These are phyloP conservation scores for Pyrus communis DNA, from an alignment of 306 rosid genomes.

Conservation along the genomic window DNA sequence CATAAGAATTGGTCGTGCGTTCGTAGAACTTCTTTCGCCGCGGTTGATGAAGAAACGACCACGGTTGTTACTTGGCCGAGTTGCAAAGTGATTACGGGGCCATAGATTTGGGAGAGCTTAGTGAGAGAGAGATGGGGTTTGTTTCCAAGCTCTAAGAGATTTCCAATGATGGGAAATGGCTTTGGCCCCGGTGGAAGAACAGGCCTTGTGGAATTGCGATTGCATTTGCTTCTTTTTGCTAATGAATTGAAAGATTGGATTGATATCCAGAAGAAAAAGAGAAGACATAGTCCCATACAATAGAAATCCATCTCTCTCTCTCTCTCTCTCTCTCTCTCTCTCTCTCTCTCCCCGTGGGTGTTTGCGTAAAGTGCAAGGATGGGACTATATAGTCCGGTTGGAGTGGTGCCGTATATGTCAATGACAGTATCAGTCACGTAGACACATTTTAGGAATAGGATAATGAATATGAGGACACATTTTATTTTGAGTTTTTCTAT, in stretches of 20 bases:
- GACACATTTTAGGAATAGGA: too few relatives aligned
- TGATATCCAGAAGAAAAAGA: background rate
- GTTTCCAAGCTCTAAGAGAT: constrained; percentile 23
- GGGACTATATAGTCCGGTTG: too few relatives aligned
- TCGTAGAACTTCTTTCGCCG: background rate
- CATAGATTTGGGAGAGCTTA: background rate
- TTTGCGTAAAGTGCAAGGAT: too few relatives aligned
- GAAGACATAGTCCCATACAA: background rate
- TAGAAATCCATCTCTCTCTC: background rate
- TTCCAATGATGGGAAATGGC: constrained; percentile 38
- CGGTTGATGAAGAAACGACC: background rate
- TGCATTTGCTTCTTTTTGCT: too few relatives aligned
- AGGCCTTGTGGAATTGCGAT: background rate
- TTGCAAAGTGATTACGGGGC: constrained; percentile 18
- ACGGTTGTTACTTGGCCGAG: constrained; percentile 19
- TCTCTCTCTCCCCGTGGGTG: too few relatives aligned
- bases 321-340: background rate
- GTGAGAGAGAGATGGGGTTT: background rate
- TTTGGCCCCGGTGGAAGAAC: constrained; percentile 49
- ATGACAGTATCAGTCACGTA: too few relatives aligned
- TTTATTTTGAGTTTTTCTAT: too few relatives aligned
- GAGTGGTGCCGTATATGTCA: too few relatives aligned
- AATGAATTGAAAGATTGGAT: background rate
- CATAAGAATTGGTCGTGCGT: constrained; percentile 14
- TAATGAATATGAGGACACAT: too few relatives aligned